Base-by-base conservation (phyloP, 2,329 filamentous ascomycete species). In the Penicillium sp. region DNA sequence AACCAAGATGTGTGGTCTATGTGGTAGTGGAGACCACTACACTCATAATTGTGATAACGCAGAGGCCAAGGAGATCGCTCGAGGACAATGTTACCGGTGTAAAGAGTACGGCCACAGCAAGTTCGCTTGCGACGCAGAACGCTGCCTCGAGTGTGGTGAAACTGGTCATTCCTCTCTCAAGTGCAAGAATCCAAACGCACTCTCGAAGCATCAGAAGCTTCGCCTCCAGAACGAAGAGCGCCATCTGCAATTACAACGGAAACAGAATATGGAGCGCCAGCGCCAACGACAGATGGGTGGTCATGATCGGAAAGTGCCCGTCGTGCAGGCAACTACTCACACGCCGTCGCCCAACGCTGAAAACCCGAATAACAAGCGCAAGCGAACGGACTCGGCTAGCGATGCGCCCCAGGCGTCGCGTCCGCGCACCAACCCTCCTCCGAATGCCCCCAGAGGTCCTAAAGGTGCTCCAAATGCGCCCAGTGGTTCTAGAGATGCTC, bases 1-100 rank as follows among this genome's bases (percentile, higher is more conserved):
- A 6, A 70, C 63, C 4, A 63, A 61, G 39, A 69, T 64, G 44
- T 78, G 75, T 62, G 67, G 63, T 3, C 64, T 68, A n/a, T 78
- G 75, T 57, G 75, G 75, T 29, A 76, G 72, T 47, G 68, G 66
- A 50, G 57, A 63, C 8, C 75, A 78, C 55, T 70, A 70, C 54
- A 73, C 70, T 1, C 64, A 65, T 44, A 69, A 72, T 39, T 78
- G 75, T 49, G 72, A 77, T 46, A 75, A 77, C 51, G 52, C 60
- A 8, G 71, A 71, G 10, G 74, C 72, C 9, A 65, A 69, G 50
- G 64, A 65, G 29, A 63, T 63, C 10, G 61, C 64, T 28, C 62
- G 65, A 37, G 72, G 72, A 20, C 67, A 56, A 42, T 78, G 75
- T 53, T 65, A 61, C 52, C 67, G 75, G 49, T 78, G 75, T 48